Evolutionary conservation across 106 monocot genomes (phyloP).

Genomic region (Allium sativum): DNA sequence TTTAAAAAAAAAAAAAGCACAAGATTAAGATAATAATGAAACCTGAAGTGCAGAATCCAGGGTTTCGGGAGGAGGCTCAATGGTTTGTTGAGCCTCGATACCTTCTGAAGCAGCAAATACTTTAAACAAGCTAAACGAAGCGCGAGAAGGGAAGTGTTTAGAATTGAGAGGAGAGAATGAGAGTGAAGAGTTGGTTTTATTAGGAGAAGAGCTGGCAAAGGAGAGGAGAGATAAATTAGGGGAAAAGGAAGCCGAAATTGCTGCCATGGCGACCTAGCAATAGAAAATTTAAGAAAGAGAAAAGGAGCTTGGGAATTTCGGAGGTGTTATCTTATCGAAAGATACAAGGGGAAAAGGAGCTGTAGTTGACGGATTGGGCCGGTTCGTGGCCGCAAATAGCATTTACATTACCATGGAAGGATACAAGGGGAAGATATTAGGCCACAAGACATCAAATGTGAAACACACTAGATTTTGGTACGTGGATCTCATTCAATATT

Average conservation of each 20-base stretch:
- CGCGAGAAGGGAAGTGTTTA: conserved; percentile 1
- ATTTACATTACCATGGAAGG: no score
- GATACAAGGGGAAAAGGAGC: neutral
- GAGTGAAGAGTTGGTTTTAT: conserved; percentile 8
- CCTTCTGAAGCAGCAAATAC: neutral
- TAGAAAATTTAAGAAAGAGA: neutral
- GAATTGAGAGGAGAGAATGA: conserved; percentile 7
- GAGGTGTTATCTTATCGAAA: conserved; percentile 8
- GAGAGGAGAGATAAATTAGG: conserved; percentile 13
- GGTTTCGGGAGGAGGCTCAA: conserved; percentile 1
- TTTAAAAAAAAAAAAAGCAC: neutral
- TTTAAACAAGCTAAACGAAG: neutral
- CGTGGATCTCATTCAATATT: no score
- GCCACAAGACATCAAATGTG: no score
- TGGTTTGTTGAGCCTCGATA: conserved; percentile 1
- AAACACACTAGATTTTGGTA: no score
- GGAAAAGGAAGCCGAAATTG: conserved; percentile 13
- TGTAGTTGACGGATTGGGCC: no score
- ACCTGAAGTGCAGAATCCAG: neutral
- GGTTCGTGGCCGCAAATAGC: no score
- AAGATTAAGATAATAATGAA: neutral
- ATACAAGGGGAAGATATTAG: no score
- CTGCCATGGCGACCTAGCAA: conserved; percentile 21
- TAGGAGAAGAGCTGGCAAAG: neutral
- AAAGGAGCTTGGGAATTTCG: neutral